These are phyloP conservation scores for Saccharomycopsis olivae DNA, from an alignment of 805 yeast genomes.

Conservation along the genomic window DNA sequence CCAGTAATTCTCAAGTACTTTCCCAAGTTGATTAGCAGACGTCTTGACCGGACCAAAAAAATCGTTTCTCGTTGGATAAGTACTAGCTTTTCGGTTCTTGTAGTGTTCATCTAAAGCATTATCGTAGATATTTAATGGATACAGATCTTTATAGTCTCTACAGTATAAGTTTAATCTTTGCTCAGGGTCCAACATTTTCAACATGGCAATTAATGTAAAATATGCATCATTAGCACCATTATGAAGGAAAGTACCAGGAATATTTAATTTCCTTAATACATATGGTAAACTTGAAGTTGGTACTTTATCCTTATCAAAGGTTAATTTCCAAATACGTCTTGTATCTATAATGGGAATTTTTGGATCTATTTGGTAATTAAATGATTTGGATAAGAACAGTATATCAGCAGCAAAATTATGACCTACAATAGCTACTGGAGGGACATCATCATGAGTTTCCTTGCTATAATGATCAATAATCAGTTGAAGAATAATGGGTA, in stretches of 20 bases:
- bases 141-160: conserved; percentile 9
- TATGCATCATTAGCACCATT: conserved; percentile 70
- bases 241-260: conserved; percentile 53
- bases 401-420: conserved; percentile 49
- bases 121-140: too few relatives aligned
- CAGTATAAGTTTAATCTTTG: conserved; percentile 20
- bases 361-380: conserved; percentile 32
- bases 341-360: conserved; percentile 23
- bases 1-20: conserved; percentile 5
- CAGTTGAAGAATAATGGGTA: conserved; percentile 29
- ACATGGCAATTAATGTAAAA: conserved; percentile 41
- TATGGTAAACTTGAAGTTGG: conserved; percentile 31
- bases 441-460: conserved; percentile 5
- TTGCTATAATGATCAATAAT: conserved; percentile 32
- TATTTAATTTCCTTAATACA: conserved; percentile 34
- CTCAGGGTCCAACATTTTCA: conserved; percentile 43
- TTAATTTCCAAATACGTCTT: conserved; percentile 25
- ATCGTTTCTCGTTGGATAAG: conserved; percentile 5
- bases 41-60: conserved; percentile 3
- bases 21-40: not conserved
- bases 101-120: too few relatives aligned
- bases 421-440: conserved; percentile 40
- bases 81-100: too few relatives aligned
- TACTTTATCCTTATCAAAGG: conserved; percentile 17
- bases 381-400: conserved; percentile 31